Percentiles rank a stretch among this genome's conserved stretches.
These are phyloP conservation scores for Xylaria curta DNA, from an alignment of 495 filamentous ascomycete genomes.

Conservation along the genomic window DNA sequence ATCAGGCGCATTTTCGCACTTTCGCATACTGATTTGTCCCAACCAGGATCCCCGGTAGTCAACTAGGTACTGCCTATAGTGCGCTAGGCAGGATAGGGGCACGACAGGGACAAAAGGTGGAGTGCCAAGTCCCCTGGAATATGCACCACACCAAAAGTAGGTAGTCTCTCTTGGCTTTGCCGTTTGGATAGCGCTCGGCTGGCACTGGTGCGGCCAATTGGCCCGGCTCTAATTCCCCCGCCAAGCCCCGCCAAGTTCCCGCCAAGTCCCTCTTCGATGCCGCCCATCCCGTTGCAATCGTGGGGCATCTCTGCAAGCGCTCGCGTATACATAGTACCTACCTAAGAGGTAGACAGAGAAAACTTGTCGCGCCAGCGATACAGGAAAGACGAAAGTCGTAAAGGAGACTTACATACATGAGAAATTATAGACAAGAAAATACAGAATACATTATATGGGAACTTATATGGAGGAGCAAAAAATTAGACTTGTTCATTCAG, in stretches of 20 bases:
- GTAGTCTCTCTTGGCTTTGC: not conserved
- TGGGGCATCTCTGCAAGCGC: not conserved
- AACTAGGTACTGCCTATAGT: not conserved
- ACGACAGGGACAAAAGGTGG: not conserved
- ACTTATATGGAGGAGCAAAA: not conserved
- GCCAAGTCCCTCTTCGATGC: slow-evolving; percentile 12
- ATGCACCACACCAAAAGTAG: not conserved
- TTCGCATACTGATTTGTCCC: not conserved
- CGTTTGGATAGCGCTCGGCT: not conserved
- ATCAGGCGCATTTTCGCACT: slow-evolving; percentile 3
- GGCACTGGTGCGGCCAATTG: slow-evolving; percentile 3
- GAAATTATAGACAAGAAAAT: not conserved
- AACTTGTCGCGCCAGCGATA: not conserved
- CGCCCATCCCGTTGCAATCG: slow-evolving; percentile 4
- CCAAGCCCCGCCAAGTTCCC: slow-evolving; percentile 6
- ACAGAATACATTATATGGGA: not conserved
- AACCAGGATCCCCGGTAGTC: not conserved
- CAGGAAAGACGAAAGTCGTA: not conserved
- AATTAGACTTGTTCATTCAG: not conserved
- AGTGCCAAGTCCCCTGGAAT: not conserved
- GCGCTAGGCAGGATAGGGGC: not conserved
- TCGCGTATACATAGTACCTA: too few species aligned
- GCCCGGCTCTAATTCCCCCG: not conserved
- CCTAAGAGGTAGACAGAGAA: not conserved
- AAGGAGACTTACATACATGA: not conserved